Base-by-base conservation (phyloP, 345 rosid genomes). In the Rhizophora apiculata region DNA sequence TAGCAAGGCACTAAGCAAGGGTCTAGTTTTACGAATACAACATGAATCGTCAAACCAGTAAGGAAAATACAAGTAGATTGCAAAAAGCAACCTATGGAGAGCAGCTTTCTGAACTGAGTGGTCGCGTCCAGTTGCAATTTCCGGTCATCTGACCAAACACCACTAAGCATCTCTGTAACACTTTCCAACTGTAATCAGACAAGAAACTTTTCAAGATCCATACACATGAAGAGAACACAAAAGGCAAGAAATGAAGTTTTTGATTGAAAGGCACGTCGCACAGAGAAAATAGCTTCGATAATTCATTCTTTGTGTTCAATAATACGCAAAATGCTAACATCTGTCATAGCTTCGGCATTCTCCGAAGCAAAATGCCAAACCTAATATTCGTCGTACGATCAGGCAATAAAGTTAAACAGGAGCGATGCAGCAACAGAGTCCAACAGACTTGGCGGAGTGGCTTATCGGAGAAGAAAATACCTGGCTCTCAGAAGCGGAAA, bases 51-150 rank as follows among this genome's bases (percentile, higher is more conserved):
- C 7, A 24, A 24, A 56, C 10, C 60, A 56, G 30, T 56, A 22
- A 21, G 31, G 16, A 21, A 10, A 21, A 56, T 56, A 56, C 16
- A 24, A 56, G 16, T 27, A 56, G 2, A 56, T 6, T 9, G 22
- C 20, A 0, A 26, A 11, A 11, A 56, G 6, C 24, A 60, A 75
- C 74, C 73, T 37, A 69, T 67, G 5, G 80, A 71, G n/a, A 76
- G 72, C 30, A 76, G 72, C 75, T 76, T 76, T 21, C 76, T 68
- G 63, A 76, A 71, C 19, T 71, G 75, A 64, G 76, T 76, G 24
- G 80, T 67, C 15, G 76, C 72, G 62, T 76, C 72, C 4, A 76
- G 68, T 64, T 76, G 80, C 18, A 30, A 27, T 46, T 61, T 63
- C 34, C 32, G 29, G 22, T 71, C 65, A 20, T 71, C 76, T 2